phyloP scores from a whole-genome alignment of 2,329 filamentous ascomycete species.

The Moelleriella libera region DNA sequence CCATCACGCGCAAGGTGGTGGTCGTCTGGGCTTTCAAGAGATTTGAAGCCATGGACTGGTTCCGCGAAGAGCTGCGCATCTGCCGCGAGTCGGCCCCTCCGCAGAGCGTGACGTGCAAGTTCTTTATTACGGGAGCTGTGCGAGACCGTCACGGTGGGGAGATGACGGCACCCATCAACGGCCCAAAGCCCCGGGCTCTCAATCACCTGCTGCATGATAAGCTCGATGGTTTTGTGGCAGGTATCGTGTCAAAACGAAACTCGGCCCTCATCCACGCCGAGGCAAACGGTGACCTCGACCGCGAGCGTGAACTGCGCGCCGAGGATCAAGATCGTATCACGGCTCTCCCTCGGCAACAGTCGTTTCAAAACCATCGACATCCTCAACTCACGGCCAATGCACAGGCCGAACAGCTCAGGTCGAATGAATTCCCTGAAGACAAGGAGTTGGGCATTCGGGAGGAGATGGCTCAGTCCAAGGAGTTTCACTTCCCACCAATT shows the following conservation, averaged over 20 bases:
- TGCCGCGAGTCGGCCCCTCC: constrained; percentile 81
- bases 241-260: constrained; percentile 75
- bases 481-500: constrained; percentile 46
- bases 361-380: constrained; percentile 39
- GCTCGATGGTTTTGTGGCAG: constrained; percentile 76
- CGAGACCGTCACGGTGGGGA: constrained; percentile 17
- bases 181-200: constrained; percentile 35
- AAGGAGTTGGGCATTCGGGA: constrained; percentile 16
- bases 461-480: constrained; percentile 11
- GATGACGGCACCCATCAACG: constrained; percentile 30
- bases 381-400: constrained; percentile 11
- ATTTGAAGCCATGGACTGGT: constrained; percentile 93
- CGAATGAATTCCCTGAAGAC: constrained; percentile 25
- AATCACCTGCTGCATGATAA: constrained; percentile 72
- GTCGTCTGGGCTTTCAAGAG: constrained; percentile 91
- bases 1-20: constrained; percentile 78
- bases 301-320: constrained; percentile 62
- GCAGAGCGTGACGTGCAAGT: constrained; percentile 82
- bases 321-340: constrained; percentile 80
- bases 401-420: constrained; percentile 5
- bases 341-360: constrained; percentile 57
- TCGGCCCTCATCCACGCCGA: constrained; percentile 72
- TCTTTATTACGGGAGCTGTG: constrained; percentile 71
- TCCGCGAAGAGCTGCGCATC: constrained; percentile 84
- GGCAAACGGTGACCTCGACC: constrained; percentile 63